Evolutionary conservation across 73 alveolate genomes (phyloP), one percentile per base, ranked within the genome.

Genomic region (Paramecium biaurelia): DNA sequence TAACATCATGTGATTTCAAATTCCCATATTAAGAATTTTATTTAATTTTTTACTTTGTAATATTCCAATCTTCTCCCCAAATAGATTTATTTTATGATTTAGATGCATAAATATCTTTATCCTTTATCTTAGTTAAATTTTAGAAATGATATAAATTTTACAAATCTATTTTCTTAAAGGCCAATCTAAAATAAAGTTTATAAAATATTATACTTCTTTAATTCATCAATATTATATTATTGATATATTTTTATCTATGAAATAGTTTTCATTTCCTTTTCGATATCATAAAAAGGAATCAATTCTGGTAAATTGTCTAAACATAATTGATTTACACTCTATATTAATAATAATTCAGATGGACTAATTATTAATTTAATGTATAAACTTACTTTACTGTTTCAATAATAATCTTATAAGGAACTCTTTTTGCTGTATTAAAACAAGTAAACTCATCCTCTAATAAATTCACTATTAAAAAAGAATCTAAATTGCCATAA

Each of bases 351-450:
- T 30, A 72, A 20, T 18, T 72, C 86, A 0, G 32, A 35, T 12
- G 86, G 86, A 18, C 86, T 72, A 72, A 72, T 28, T 53, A 9
- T 5, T 53, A 2, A n/a, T n/a, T 53, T 10, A 9, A 32, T 32
- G n/a, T n/a, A 30, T 26, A 12, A 2, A 7, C 67, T 14, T 86
- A 86, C 93, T 86, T 85, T 57, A 86, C 92, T 92, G 92, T 53
- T 76, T 93, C 96, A 11, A 93, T 23, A 11, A 92, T 53, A 20
- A 96, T 92, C 82, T 95, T 95, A 10, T 96, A 95, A 7, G 99
- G 99, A n/a, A 95, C 99, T 94, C 99, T 95, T 67, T 96, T 97
- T 68, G 96, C 96, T 2, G 99, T 95, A 2, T 96, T 94, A 86
- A 95, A 96, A 57, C 99, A 96, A 63, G 86, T 94, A 30, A 95